Base-by-base conservation (phyloP, 2,329 filamentous ascomycete species). In the Penicillium sp. region DNA sequence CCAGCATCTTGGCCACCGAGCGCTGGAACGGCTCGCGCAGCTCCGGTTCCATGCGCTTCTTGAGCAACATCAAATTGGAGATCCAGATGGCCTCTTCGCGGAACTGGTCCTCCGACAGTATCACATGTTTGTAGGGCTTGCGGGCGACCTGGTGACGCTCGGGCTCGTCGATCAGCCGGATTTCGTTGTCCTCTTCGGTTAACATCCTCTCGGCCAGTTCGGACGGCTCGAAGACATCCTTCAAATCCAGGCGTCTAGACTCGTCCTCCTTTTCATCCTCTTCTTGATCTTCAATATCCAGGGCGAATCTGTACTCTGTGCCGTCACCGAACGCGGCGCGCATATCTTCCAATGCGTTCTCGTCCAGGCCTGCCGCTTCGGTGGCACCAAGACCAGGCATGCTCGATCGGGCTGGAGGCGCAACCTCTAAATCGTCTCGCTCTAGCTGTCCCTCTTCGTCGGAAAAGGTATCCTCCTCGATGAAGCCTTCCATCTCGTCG, bases 201-300 rank as follows among this genome's bases (percentile, higher is more conserved):
- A 98, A 81, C 69, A 97, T 87, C 72, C 89, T 92, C 72, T 98
- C 93, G 49, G 87, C 85, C 33, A 98, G 81, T 68, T 98, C 90
- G 2, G 91, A 95, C 0, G 93, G 93, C 71, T 98, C 93, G 63
- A 98, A 98, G 44, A 98, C 92, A 67, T 98, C 92, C 74, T 97
- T 96, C 55, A 98, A 81, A 70, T 96, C 89, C 37, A 97, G 82
- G 39, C 86, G 85, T 62, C 91, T 88, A 58, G 95, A 88, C 54
- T 89, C 87, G 52, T 84, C 81, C 57, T 87, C 79, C 49, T 87
- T 83, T 42, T 88, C 84, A 57, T 95, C 88, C 49, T 83, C 80
- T 57, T 91, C 87, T 43, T 90, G 86, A 40, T 93, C 88, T 69
- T 97, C 91, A 64, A 92, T 78, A 45, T 92, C 87, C 42, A 98